Evolutionary conservation across 23 red algal genomes (phyloP).

Genomic region (Gracilaria vermiculophylla): DNA sequence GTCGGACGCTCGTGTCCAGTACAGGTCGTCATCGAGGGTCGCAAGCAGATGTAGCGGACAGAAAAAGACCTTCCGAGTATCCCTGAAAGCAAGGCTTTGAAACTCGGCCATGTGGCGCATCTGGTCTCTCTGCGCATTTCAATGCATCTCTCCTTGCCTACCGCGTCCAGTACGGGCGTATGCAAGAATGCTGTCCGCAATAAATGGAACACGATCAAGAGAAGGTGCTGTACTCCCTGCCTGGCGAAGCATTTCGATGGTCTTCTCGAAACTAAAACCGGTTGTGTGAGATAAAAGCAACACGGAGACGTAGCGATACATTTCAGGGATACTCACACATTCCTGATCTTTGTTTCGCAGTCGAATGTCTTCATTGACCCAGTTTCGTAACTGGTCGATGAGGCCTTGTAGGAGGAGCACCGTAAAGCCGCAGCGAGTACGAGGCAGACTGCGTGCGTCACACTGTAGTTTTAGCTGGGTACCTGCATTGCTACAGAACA

Average conservation of each 20-base stretch:
- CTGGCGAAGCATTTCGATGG: background rate
- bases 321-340: too few species aligned
- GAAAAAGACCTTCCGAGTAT: conserved; percentile 20
- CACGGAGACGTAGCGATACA: conserved; percentile 2
- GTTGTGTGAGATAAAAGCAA: conserved; percentile 19
- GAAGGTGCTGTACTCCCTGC: background rate
- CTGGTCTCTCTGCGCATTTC: conserved; percentile 1
- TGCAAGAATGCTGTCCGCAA: conserved; percentile 1
- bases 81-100: conserved; percentile 24
- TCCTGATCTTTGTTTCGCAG: too few species aligned
- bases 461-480: too few species aligned
- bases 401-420: too few species aligned
- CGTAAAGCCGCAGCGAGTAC: too few species aligned
- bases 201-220: conserved; percentile 1
- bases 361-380: too few species aligned
- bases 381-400: too few species aligned
- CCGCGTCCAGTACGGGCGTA: background rate
- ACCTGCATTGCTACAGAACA: too few species aligned
- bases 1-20: conserved; percentile 16
- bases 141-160: background rate
- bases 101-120: conserved; percentile 12
- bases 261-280: conserved; percentile 4
- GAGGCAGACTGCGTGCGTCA: too few species aligned
- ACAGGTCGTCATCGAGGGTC: conserved; percentile 25
- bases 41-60: background rate